Percentiles rank a stretch among this genome's conserved stretches.
phyloP scores from a whole-genome alignment of 768 basidiomycete species.

The Cyclocybe aegerita region DNA sequence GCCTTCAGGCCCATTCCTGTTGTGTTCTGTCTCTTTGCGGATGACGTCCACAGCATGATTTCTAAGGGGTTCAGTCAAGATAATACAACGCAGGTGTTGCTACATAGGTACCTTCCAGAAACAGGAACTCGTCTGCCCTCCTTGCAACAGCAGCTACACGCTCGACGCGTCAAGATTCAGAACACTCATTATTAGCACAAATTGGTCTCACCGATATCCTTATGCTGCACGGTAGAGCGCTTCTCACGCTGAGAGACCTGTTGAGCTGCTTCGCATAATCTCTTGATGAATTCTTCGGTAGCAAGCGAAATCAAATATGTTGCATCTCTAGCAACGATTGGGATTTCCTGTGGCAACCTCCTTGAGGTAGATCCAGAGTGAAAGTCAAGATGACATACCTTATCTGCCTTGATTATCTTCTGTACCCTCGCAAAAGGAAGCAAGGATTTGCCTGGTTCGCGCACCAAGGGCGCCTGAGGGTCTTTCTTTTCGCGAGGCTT shows the following conservation, averaged over 20 bases:
- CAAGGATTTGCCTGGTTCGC: constrained; percentile 63
- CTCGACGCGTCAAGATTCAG: neutral
- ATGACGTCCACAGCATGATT: constrained; percentile 52
- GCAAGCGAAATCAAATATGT: constrained; percentile 78
- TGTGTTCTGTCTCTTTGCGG: constrained; percentile 44
- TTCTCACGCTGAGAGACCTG: constrained; percentile 69
- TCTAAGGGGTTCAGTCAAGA: constrained; percentile 33
- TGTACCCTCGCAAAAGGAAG: constrained; percentile 80
- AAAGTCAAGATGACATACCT: constrained; percentile 39
- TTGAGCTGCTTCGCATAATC: constrained; percentile 70
- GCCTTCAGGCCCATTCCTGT: constrained; percentile 17
- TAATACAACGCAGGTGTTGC: neutral
- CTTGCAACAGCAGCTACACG: constrained; percentile 57
- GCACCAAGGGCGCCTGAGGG: constrained; percentile 17
- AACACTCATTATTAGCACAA: neutral
- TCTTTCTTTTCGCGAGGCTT: constrained; percentile 29
- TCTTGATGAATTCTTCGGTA: constrained; percentile 85
- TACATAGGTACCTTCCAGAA: constrained; percentile 62
- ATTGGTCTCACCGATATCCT: constrained; percentile 66
- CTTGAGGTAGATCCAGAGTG: neutral
- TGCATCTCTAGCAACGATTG: constrained; percentile 75
- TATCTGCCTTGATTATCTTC: constrained; percentile 84
- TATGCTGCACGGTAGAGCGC: constrained; percentile 72
- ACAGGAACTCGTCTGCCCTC: constrained; percentile 73
- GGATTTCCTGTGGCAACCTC: constrained; percentile 56